Conservation (phyloP, 164 flowering plant species). For the Vitis labrusca region DNA sequence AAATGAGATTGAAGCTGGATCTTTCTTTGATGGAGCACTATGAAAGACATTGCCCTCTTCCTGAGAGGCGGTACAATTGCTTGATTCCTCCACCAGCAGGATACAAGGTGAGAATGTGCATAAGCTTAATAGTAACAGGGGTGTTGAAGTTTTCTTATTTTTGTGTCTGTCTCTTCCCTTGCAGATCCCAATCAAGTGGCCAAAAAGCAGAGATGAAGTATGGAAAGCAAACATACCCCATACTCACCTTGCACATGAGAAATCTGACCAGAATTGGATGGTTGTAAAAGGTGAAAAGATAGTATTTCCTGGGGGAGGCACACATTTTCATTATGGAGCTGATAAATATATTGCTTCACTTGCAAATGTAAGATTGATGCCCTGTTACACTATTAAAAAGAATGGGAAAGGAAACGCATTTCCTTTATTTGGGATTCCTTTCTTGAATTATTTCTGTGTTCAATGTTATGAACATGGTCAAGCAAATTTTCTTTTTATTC, state of each 20-base stretch:
- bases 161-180: background rate
- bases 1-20: constrained; percentile 45
- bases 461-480: no score
- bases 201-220: constrained; percentile 47
- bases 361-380: constrained; percentile 37
- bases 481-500: no score
- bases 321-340: constrained; percentile 58
- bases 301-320: constrained; percentile 50
- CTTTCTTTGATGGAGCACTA: constrained; percentile 52
- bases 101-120: constrained; percentile 33
- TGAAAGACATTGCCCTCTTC: constrained; percentile 48
- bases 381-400: background rate
- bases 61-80: constrained; percentile 47
- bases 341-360: constrained; percentile 45
- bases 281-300: constrained; percentile 50
- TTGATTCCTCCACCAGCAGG: constrained; percentile 53
- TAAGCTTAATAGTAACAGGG: background rate
- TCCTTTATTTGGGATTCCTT: background rate
- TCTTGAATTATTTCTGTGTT: background rate
- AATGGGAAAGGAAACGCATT: background rate
- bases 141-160: background rate
- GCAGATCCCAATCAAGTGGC: constrained; percentile 54
- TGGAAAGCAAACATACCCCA: constrained; percentile 56
- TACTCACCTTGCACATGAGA: constrained; percentile 52
- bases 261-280: constrained; percentile 59